These are phyloP conservation scores for Pilatotrama ljubarskyi DNA, from an alignment of 768 basidiomycete genomes.

Conservation along the genomic window DNA sequence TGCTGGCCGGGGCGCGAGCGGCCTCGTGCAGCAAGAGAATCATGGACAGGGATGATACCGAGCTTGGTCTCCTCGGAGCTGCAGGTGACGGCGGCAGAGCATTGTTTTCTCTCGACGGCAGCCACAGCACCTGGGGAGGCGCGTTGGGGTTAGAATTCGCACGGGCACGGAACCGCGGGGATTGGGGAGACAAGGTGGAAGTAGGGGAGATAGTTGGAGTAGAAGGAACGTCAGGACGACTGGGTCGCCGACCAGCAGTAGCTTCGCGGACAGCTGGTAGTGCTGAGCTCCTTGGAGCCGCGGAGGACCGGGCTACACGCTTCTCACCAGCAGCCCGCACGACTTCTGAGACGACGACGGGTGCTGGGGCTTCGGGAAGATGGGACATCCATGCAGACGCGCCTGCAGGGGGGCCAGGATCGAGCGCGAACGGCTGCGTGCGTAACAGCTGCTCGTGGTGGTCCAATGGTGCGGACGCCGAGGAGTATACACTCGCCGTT, in stretches of 20 bases:
- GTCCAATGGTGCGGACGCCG: slow-evolving; percentile 35
- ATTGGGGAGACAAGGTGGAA: neutral
- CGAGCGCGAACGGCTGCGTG: slow-evolving; percentile 23
- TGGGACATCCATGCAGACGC: slow-evolving; percentile 16
- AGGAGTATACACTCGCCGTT: slow-evolving; percentile 39
- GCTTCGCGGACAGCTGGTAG: neutral
- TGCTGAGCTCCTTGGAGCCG: no score
- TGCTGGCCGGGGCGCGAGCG: neutral
- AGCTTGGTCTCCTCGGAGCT: neutral
- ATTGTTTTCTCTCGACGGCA: neutral
- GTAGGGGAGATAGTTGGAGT: neutral
- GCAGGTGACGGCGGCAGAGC: neutral
- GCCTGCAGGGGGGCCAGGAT: slow-evolving; percentile 23
- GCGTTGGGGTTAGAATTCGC: slow-evolving; percentile 2
- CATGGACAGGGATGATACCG: slow-evolving; percentile 5
- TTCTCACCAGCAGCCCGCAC: no score
- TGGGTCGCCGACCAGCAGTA: neutral
- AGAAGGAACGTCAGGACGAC: slow-evolving; percentile 3
- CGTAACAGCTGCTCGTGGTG: slow-evolving; percentile 26
- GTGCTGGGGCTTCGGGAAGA: slow-evolving; percentile 7
- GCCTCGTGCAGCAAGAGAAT: slow-evolving; percentile 4
- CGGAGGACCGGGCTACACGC: no score
- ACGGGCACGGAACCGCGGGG: neutral
- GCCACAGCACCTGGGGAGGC: slow-evolving; percentile 14
- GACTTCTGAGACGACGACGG: neutral